Evolutionary conservation across 169 alveolate species (phyloP), one percentile per base, ranked within the genome.

Genomic region (Plasmodium blacklocki): DNA sequence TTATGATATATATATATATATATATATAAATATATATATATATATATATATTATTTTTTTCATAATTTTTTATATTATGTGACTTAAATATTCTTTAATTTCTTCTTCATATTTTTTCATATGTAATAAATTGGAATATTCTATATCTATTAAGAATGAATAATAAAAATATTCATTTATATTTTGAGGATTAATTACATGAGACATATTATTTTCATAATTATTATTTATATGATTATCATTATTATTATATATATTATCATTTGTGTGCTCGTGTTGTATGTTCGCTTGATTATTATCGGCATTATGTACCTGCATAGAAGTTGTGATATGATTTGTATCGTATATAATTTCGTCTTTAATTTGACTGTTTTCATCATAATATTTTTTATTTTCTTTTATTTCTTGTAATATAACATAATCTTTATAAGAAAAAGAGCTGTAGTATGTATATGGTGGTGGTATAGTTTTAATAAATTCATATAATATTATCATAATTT

Each of bases 21-120:
- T 50, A 50, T 50, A 50, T 50, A 50, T n/a, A n/a, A n/a, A n/a
- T n/a, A n/a, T n/a, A n/a, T n/a, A n/a, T n/a, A n/a, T n/a, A n/a
- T n/a, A n/a, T n/a, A n/a, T n/a, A n/a, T n/a, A n/a, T n/a, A n/a
- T n/a, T n/a, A n/a, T n/a, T 50, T 0, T 50, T 0, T 50, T 50
- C 29, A 26, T 26, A 26, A 26, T 3, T 3, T n/a, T n/a, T n/a
- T 73, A 19, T 12, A 26, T 68, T 26, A 58, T 9, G 18, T 68
- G 26, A 23, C 18, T 59, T 71, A 71, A 72, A 85, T 85, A 85
- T 60, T 71, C 15, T 21, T 72, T 26, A 58, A 85, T 62, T 49
- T 85, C 8, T 43, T 85, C 72, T 85, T 85, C 92, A 70, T 32
- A 85, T 63, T 64, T 85, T 85, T 85, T 45, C 92, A 85, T 85